These are phyloP conservation scores for Megacollybia platyphylla DNA, from an alignment of 1,284 basidiomycete genomes.

Conservation along the genomic window DNA sequence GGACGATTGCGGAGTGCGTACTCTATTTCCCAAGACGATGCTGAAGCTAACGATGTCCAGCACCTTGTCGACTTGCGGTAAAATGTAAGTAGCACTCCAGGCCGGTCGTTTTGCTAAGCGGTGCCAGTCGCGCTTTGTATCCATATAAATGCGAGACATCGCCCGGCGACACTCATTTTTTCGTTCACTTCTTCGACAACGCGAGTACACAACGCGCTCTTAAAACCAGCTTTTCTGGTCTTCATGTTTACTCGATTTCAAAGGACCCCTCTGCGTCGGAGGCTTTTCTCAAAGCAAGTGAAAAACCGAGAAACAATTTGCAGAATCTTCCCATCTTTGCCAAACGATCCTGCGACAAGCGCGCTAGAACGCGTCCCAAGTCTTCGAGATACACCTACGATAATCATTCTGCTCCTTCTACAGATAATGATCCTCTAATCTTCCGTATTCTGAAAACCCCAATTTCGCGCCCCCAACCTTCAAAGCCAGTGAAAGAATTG, in stretches of 20 bases:
- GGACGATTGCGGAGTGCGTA: too few relatives aligned
- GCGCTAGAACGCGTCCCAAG: background rate
- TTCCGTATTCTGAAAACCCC: background rate
- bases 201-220: conserved; percentile 15
- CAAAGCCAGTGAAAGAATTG: background rate
- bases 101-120: conserved; percentile 8
- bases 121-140: conserved; percentile 10
- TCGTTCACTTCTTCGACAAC: conserved; percentile 15
- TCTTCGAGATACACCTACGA: background rate
- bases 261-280: conserved; percentile 9
- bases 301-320: background rate
- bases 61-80: conserved; percentile 13
- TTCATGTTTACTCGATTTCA: conserved; percentile 11
- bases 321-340: background rate
- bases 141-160: conserved; percentile 1
- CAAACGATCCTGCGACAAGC: background rate
- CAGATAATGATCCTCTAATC: background rate
- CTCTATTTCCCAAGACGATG: too few relatives aligned
- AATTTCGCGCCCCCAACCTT: background rate
- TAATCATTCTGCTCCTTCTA: background rate
- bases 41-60: too few relatives aligned
- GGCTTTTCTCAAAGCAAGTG: background rate
- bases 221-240: conserved; percentile 12
- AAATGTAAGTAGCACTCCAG: conserved; percentile 18
- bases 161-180: conserved; percentile 11